Base-by-base conservation (phyloP, 257 asterid species). In the Solanum acaule region DNA sequence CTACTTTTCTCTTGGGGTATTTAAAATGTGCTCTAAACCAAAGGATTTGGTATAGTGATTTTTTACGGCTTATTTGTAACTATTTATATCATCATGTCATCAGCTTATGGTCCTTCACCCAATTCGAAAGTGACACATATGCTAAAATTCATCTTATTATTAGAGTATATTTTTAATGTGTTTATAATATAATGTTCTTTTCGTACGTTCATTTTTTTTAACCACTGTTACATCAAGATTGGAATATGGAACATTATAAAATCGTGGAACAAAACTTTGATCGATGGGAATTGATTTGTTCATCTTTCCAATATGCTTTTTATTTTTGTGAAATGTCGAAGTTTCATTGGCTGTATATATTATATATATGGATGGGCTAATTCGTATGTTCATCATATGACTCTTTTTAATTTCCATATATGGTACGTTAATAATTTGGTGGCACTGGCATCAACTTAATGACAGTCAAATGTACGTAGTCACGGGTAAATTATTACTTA, bases 1-100 rank as follows among this genome's bases (percentile, higher is more conserved):
- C 90, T 73, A 89, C 89, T 87, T 84, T 88, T 85, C 86, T 37
- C 85, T 49, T 88, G 89, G 85, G 93, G 92, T 42, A 91, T 87
- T 90, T 49, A 87, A 83, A 93, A 93, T 92, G 88, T 92, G 95
- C 88, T 91, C 87, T 90, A 89, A 84, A 89, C 37, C 37, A 81
- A 22, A 25, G 83, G 88, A 90, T 91, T 91, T 91, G 94, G 93
- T 81, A 87, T 87, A 29, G 34, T 72, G 71, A 85, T 49, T 78
- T 84, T 88, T 87, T 88, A 75, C 90, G 37, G 87, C 31, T 31
- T 49, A 82, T 49, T 82, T 85, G 86, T 59, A 86, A 86, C 91
- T 86, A 65, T 83, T 71, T 56, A 44, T 72, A 85, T 61, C 86
- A 15, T 44, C 35, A 22, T 79, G 65, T 27, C 77, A 82, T 86